Evolutionary conservation across 345 rosid genomes (phyloP), one percentile per base, ranked within the genome.

Genomic region (Reutealis trisperma): DNA sequence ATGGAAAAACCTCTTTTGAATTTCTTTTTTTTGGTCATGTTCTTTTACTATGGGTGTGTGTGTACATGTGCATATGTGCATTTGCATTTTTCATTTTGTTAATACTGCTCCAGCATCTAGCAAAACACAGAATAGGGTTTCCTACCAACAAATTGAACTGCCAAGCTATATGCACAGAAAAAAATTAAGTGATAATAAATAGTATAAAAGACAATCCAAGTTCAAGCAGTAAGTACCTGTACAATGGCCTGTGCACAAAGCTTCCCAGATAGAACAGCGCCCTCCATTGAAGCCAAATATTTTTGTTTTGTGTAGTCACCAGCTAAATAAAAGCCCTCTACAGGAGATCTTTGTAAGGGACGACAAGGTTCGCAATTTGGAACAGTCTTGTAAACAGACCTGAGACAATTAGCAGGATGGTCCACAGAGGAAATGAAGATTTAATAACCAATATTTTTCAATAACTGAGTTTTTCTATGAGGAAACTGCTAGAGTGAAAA

Each of bases 261-360:
- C 91, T 96, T 96, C 68, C 99, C 98, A 0, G 97, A 96, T 72
- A 96, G 93, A 69, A 96, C 90, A 15, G 97, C 99, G 6, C 98
- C 99, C 85, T 96, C 98, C 97, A 96, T 96, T 24, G 98, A 96
- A 81, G 99, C 97, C 85, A 96, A 77, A 85, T 96, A 96, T 86
- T 96, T 96, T 75, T 93, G 98, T 82, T 93, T 93, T 55, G 99
- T 96, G 85, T 93, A 93, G 66, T 96, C 98, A 70, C 98, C 98
- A 55, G 98, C 91, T 80, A 91, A 79, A 84, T 96, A 96, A 85
- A 93, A 96, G 32, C 97, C 97, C 75, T 91, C 78, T 49, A 96
- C 73, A 3, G 96, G 96, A 68, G 99, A 93, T 87, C 94, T 92
- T 79, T 96, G 98, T 70, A 90, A 74, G 30, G 99, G 99, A 12